Percentiles rank a stretch among this genome's conserved stretches.
Evolutionary conservation across 768 basidiomycete species (phyloP).

Genomic region (Russula lepida): DNA sequence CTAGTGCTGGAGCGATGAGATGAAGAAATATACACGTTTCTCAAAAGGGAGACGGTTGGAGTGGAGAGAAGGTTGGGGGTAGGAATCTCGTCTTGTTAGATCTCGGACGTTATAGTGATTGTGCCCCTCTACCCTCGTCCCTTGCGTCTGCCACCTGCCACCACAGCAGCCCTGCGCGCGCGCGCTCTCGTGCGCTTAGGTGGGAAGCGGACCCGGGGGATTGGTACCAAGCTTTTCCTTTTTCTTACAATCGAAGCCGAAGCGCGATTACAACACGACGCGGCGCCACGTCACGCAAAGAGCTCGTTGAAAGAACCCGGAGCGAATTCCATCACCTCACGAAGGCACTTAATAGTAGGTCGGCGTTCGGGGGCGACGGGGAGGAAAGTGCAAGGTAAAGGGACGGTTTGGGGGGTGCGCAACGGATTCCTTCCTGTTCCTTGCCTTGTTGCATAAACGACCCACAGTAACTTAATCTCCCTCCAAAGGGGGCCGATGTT

Average conservation of each 20-base stretch:
- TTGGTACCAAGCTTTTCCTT: not conserved
- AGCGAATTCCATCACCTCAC: not conserved
- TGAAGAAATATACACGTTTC: not conserved
- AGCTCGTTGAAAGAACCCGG: not conserved
- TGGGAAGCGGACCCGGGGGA: not conserved
- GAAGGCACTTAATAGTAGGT: not conserved
- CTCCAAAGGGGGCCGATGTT: not conserved
- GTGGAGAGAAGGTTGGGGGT: not conserved
- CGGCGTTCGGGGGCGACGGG: not conserved
- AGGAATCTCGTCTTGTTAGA: not conserved
- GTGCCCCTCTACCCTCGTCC: not conserved
- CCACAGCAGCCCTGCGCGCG: not conserved
- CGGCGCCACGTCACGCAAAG: constrained; percentile 12
- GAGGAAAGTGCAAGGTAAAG: not conserved
- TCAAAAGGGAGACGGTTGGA: not conserved
- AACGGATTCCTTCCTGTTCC: not conserved
- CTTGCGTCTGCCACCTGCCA: not conserved
- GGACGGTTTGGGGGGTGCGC: not conserved
- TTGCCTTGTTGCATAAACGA: not conserved
- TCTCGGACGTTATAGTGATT: not conserved
- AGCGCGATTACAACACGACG: not conserved
- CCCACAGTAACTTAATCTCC: not conserved
- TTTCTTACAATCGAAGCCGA: not conserved
- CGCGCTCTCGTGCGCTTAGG: not conserved
- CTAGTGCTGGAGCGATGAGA: not conserved